A percentile compares a stretch with the other conserved stretches of the same genome.
Evolutionary conservation across 176 grass and related monocot genomes (phyloP).

Genomic region (maize (Zea mays)): Zm-B73-REFERENCE-NAM-5.0 NC_050101.1:92289001-92289500

Average conservation of each 20-base stretch:
- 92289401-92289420: background rate
- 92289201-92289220: slow-evolving; percentile 53
- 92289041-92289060: slow-evolving; percentile 85
- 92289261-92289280: slow-evolving; percentile 59
- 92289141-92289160: slow-evolving; percentile 86
- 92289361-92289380: background rate
- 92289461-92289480: slow-evolving; percentile 16
- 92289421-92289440: background rate
- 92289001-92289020: slow-evolving; percentile 82
- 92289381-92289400: background rate
- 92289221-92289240: slow-evolving; percentile 47
- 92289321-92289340: slow-evolving; percentile 5
- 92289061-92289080: slow-evolving; percentile 66
- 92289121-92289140: slow-evolving; percentile 55
- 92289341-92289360: background rate
- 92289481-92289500: background rate
- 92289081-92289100: slow-evolving; percentile 73
- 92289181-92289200: slow-evolving; percentile 56
- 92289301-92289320: slow-evolving; percentile 76
- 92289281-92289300: slow-evolving; percentile 63
- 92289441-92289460: background rate
- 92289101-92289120: slow-evolving; percentile 56
- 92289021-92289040: slow-evolving; percentile 82
- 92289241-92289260: slow-evolving; percentile 67
- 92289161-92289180: slow-evolving; percentile 73